phyloP scores from a whole-genome alignment of 192 early-diverging fungal genomes.

The Geranomyces variabilis region DNA sequence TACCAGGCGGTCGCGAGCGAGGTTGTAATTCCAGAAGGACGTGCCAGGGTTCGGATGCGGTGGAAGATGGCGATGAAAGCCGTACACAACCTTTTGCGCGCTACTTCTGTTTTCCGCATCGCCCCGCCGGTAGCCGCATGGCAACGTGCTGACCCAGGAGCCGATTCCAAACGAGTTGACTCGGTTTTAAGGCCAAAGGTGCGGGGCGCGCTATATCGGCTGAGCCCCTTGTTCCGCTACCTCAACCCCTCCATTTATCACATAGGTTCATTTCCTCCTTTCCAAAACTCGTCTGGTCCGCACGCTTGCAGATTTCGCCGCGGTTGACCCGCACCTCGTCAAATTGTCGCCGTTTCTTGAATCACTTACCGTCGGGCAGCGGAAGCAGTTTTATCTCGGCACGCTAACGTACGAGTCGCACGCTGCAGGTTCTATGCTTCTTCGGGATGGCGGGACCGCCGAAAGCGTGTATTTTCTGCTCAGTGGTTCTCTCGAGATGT shows the following conservation, averaged over 20 bases:
- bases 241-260: background rate
- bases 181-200: slow-evolving; percentile 12
- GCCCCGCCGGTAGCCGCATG: background rate
- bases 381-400: slow-evolving; percentile 22
- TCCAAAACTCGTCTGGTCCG: slow-evolving; percentile 14
- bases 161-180: background rate
- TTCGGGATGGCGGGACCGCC: slow-evolving; percentile 21
- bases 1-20: too few relatives aligned
- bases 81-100: slow-evolving; percentile 1
- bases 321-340: slow-evolving; percentile 11
- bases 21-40: too few relatives aligned
- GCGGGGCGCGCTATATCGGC: background rate
- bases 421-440: slow-evolving; percentile 16
- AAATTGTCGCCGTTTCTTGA: slow-evolving; percentile 12
- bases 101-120: slow-evolving; percentile 24
- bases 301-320: slow-evolving; percentile 9
- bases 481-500: slow-evolving; percentile 18
- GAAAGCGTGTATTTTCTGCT: slow-evolving; percentile 30
- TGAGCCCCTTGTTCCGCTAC: background rate
- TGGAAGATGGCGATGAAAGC: slow-evolving; percentile 25
- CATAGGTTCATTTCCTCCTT: slow-evolving; percentile 21
- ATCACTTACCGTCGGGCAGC: slow-evolving; percentile 14
- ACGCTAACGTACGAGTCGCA: slow-evolving; percentile 30
- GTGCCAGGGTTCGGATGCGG: background rate
- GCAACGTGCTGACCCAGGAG: background rate